Evolutionary conservation across 352 stramenopile genomes (phyloP).

Genomic region (Phytophthora cactorum): DNA sequence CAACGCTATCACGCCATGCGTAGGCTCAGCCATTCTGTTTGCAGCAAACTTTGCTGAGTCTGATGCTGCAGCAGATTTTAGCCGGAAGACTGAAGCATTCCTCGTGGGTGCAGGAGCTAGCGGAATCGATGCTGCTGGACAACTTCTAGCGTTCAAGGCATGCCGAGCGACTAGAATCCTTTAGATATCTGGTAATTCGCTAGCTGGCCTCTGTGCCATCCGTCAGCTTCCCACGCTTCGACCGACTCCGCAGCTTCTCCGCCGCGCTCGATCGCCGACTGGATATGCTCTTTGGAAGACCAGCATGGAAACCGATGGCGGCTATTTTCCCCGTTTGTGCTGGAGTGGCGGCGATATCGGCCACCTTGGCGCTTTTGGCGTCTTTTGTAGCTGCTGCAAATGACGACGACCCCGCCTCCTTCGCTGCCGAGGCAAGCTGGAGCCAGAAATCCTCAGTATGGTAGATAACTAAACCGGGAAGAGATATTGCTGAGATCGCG

Average conservation of each 20-base stretch:
- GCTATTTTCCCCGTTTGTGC: background rate
- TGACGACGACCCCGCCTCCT: constrained; percentile 1
- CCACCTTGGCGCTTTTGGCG: constrained; percentile 7
- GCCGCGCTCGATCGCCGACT: constrained; percentile 30
- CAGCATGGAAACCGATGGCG: constrained; percentile 9
- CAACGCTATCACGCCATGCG: background rate
- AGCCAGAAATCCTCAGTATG: constrained; percentile 66
- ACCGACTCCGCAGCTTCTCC: constrained; percentile 34
- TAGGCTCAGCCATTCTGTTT: no score
- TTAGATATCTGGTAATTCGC: background rate
- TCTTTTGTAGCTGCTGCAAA: background rate
- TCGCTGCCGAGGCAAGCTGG: constrained; percentile 22
- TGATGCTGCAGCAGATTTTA: no score
- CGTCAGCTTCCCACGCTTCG: constrained; percentile 8
- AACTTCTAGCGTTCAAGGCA: no score
- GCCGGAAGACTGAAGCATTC: no score
- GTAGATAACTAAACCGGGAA: constrained; percentile 51
- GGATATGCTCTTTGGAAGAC: constrained; percentile 22
- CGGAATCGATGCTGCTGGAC: no score
- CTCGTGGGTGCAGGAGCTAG: no score
- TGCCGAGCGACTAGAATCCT: no score
- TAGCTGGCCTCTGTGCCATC: background rate
- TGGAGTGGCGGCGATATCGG: background rate
- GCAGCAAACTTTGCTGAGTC: no score
- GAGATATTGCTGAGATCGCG: constrained; percentile 43